These are phyloP conservation scores for Zopfochytrium polystomum DNA, from an alignment of 371 early-diverging fungal genomes.

Conservation along the genomic window DNA sequence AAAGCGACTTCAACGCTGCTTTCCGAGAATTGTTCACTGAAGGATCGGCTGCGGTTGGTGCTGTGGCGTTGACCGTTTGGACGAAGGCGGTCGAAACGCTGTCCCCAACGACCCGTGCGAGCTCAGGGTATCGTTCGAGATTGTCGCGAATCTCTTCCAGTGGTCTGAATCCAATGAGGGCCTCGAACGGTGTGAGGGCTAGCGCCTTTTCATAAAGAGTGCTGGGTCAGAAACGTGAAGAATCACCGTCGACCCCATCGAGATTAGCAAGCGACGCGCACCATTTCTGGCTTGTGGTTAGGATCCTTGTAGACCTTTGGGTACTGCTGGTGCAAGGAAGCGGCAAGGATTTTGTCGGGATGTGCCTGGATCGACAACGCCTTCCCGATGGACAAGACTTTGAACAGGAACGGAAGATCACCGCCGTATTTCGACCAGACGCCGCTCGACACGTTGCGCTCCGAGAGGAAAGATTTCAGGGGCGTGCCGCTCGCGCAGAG, in stretches of 20 bases:
- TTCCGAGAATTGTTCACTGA: no score
- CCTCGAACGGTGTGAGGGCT: conserved; percentile 92
- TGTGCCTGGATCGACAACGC: conserved; percentile 98
- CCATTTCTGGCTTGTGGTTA: conserved; percentile 97
- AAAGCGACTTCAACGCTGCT: conserved; percentile 60
- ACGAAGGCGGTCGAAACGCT: conserved; percentile 40
- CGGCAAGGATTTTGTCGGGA: conserved; percentile 86
- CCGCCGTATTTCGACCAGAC: conserved; percentile 58
- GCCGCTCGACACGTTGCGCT: conserved; percentile 39
- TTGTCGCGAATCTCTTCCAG: conserved; percentile 70
- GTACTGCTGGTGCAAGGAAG: conserved; percentile 61
- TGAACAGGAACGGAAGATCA: conserved; percentile 94
- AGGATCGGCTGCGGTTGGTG: conserved; percentile 38
- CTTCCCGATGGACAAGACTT: conserved; percentile 90
- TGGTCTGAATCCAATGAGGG: conserved; percentile 92
- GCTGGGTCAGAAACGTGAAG: not conserved
- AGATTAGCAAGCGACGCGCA: conserved; percentile 9
- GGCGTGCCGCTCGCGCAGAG: conserved; percentile 41
- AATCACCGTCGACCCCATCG: not conserved
- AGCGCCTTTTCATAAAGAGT: conserved; percentile 56
- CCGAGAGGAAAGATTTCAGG: conserved; percentile 57
- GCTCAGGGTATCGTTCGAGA: conserved; percentile 71
- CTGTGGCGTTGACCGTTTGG: conserved; percentile 14
- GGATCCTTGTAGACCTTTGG: conserved; percentile 87
- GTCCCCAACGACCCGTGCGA: conserved; percentile 63